Evolutionary conservation across 352 stramenopile genomes (phyloP).

Genomic region (Blastocystis sp.): DNA sequence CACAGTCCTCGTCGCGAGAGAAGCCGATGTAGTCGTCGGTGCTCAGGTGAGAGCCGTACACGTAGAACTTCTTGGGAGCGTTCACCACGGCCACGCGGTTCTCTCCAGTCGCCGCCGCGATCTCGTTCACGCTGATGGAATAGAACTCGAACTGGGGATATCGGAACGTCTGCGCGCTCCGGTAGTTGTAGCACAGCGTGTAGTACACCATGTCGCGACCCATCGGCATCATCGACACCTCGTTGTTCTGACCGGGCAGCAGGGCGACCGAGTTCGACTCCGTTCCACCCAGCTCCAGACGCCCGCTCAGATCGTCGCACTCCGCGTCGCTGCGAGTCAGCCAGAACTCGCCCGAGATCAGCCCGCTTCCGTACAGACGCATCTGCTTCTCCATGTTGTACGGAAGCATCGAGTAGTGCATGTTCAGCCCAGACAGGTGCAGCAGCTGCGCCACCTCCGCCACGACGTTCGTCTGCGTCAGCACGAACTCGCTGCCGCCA

Average conservation of each 20-base stretch:
- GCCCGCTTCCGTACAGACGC: slow-evolving; percentile 43
- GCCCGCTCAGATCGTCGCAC: not conserved
- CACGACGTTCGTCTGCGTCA: slow-evolving; percentile 16
- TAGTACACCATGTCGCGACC: not conserved
- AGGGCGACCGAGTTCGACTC: not conserved
- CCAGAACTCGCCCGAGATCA: slow-evolving; percentile 52
- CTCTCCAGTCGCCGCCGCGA: not conserved
- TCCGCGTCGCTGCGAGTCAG: not conserved
- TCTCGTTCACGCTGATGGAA: not conserved
- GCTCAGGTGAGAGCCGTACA: slow-evolving; percentile 10
- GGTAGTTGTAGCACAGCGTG: slow-evolving; percentile 39
- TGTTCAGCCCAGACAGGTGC: not conserved
- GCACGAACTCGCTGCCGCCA: not conserved
- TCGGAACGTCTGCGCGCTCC: not conserved
- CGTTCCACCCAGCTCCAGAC: not conserved
- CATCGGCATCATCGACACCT: not conserved
- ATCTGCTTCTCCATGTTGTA: slow-evolving; percentile 58
- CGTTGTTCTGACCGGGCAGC: not conserved
- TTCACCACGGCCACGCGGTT: slow-evolving; percentile 17
- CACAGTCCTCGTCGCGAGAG: not conserved
- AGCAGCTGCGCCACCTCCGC: not conserved
- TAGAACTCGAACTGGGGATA: slow-evolving; percentile 36
- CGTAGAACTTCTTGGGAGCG: slow-evolving; percentile 18
- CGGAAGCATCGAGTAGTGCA: slow-evolving; percentile 43
- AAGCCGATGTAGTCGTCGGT: slow-evolving; percentile 24